A percentile compares a stretch with the other conserved stretches of the same genome.
Evolutionary conservation across 768 basidiomycete genomes (phyloP).

Genomic region (Coprinopsis marcescibilis): DNA sequence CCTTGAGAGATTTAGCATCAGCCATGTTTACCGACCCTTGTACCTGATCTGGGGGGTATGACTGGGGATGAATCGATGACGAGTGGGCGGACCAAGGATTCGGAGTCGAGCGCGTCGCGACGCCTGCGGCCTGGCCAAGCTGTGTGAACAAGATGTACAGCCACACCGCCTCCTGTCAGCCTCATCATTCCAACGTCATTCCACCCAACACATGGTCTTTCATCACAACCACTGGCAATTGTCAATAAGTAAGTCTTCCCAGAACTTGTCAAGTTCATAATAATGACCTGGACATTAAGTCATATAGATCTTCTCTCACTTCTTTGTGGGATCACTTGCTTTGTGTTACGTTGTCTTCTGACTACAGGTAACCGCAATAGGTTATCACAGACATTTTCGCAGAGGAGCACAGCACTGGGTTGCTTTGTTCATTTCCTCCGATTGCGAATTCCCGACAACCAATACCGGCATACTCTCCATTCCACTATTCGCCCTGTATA

Average conservation of each 20-base stretch:
- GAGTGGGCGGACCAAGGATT: conserved; percentile 2
- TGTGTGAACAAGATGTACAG: background rate
- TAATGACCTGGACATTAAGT: background rate
- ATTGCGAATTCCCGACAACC: conserved; percentile 7
- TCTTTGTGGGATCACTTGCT: background rate
- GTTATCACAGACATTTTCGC: background rate
- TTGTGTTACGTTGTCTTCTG: background rate
- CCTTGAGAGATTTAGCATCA: conserved; percentile 56
- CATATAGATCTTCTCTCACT: background rate
- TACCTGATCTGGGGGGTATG: background rate
- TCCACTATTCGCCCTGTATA: conserved; percentile 2
- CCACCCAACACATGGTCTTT: background rate
- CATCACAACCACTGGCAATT: background rate
- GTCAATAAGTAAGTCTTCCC: background rate
- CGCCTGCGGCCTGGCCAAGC: too few relatives aligned
- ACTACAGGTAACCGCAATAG: background rate
- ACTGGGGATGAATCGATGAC: background rate
- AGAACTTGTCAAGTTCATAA: background rate
- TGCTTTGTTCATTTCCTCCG: conserved; percentile 11
- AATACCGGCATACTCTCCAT: conserved; percentile 11
- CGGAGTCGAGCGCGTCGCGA: conserved; percentile 13
- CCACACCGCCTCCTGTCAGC: background rate
- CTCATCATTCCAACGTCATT: background rate
- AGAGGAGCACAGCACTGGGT: conserved; percentile 15
- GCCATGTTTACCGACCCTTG: conserved; percentile 35